phyloP scores from a whole-genome alignment of 768 basidiomycete genomes.

The Xerocomus brunneocitrinus region DNA sequence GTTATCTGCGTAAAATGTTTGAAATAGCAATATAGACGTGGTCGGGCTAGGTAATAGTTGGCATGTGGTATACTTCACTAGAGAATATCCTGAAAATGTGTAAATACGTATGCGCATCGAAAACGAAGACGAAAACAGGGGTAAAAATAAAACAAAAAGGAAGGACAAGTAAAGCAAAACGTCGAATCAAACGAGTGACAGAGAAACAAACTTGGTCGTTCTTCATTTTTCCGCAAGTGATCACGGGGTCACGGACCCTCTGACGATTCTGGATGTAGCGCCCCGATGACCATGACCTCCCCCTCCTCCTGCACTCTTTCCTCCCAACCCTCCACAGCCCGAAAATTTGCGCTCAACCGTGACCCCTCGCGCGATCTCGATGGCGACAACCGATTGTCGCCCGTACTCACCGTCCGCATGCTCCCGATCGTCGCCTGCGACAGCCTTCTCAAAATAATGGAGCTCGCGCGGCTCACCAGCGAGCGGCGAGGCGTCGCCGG shows the following conservation, averaged over 20 bases:
- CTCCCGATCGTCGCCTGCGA: conserved; percentile 17
- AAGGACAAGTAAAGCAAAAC: no score
- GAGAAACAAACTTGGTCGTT: no score
- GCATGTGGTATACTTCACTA: no score
- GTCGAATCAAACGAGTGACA: no score
- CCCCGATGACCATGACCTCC: conserved; percentile 20
- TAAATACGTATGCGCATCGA: no score
- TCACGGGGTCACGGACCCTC: conserved; percentile 6
- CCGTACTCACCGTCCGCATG: neutral
- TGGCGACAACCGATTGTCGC: neutral
- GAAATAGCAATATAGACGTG: no score
- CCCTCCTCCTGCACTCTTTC: neutral
- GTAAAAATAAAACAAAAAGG: no score
- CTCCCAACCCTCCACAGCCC: conserved; percentile 2
- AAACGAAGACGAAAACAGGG: no score
- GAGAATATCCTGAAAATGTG: no score
- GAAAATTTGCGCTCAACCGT: neutral
- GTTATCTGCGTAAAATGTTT: no score
- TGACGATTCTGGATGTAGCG: conserved; percentile 1
- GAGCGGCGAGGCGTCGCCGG: conserved; percentile 8
- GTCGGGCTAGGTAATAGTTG: no score
- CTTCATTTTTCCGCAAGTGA: no score
- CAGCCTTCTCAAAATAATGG: conserved; percentile 21
- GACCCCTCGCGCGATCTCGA: conserved; percentile 2
- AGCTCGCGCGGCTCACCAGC: conserved; percentile 26